Base-by-base conservation (phyloP, 2,329 filamentous ascomycete species). In the Pestalotiopsis sp. region DNA sequence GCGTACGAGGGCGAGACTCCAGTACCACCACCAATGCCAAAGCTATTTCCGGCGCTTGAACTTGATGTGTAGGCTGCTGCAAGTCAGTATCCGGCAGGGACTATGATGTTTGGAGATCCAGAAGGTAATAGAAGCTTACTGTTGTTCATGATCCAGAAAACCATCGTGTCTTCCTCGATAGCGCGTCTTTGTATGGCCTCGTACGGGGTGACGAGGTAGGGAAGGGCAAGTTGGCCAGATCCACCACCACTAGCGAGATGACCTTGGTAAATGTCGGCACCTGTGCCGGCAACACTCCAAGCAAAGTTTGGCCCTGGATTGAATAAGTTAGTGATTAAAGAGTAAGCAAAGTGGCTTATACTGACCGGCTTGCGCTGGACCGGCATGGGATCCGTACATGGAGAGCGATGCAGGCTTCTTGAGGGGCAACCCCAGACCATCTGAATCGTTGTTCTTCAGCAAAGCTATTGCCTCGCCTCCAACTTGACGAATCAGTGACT, bases 381-480 rank as follows among this genome's bases (percentile, higher is more conserved):
- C 85, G 14, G 90, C 90, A 90, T 87, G 72, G 85, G 80, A 38
- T 79, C 86, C 63, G 85, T 85, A 71, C 82, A 83, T 65, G 78
- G 83, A 75, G 88, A 86, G 73, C 12, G 72, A 68, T 2, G 39
- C 39, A 6, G 70, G 68, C 39, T 83, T 80, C 71, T 83, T 88
- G 68, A 91, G 79, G 1, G 90, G 90, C 17, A 92, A 80, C n/a
- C 82, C 83, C 25, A 83, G 83, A 65, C 79, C 81, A 6, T 80
- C 80, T n/a, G 4, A 41, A 45, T 68, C 41, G 49, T 52, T 69
- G 78, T 92, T 92, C 82, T 92, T 92, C 68, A 92, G 79, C 9
- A 92, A 82, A 20, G 92, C 88, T 31, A 86, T 90, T 41, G 89
- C 90, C 71, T 86, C 81, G 49, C 61, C 66, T 20, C 65, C 69